Base-by-base conservation (phyloP, 148 eudicot genomes). In the Camellia lanceoleosa region DNA sequence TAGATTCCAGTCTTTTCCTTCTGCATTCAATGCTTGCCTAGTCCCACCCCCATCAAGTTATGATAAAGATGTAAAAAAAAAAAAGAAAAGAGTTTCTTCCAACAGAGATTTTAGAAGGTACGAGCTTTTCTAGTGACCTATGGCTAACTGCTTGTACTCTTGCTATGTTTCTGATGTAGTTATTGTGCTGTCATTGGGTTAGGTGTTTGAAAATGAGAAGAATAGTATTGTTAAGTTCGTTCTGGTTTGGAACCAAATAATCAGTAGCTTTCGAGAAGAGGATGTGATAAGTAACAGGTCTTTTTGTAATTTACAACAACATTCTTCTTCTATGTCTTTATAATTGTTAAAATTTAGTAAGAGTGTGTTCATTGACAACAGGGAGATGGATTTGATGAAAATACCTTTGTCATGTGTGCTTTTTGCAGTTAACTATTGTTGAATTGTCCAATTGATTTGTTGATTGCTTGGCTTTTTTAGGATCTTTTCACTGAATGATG, bases 331-430 rank as follows among this genome's bases (percentile, higher is more conserved):
- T 61, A 71, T 81, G 23, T 12, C 13, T 18, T 47, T 52, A 5
- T 19, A 15, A 19, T 42, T 3, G 46, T 49, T 46, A n/a, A 64
- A 47, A 59, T 19, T n/a, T 61, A 41, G 12, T 73, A 58, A 61
- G 42, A 77, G 49, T 81, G 23, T 76, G n/a, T 77, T 47, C 59
- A 64, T 77, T 80, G 62, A 79, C 51, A 76, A 77, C 91, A 96
- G 99, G 90, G 99, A 96, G 88, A 85, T 85, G 91, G 99, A 93
- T 85, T 89, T 96, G 88, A 93, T 96, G 98, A 81, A 90, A 73
- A 89, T 96, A 72, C 98, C 30, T 23, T 23, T 23, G 30, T 23
- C 30, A 23, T 23, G 30, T 0, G 30, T 23, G 30, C 30, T 23
- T 23, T 23, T 23, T 23, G 30, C 30, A 23, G 30, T 23, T 23